Percentiles rank a stretch among this genome's conserved stretches.
Evolutionary conservation across 1,284 basidiomycete species (phyloP).

Genomic region (Trichosporon faecale): DNA sequence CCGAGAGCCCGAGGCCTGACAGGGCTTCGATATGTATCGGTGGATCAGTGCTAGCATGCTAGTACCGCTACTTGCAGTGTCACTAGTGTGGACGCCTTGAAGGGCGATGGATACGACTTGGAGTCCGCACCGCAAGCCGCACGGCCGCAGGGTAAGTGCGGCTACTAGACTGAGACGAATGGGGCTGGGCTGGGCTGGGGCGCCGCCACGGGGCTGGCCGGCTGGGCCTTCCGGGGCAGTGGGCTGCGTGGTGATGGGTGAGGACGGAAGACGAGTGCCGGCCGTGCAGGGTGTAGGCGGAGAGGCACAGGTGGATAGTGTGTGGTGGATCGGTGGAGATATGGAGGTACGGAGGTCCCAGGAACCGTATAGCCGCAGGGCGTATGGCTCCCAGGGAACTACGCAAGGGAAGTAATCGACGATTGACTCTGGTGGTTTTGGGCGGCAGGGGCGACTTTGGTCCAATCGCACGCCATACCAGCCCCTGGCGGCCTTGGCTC

Average conservation of each 20-base stretch:
- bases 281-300: too few species aligned
- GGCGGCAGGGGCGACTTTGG: not conserved
- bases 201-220: too few species aligned
- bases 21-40: not conserved
- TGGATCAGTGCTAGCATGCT: too few species aligned
- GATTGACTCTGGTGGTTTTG: not conserved
- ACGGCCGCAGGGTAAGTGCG: too few species aligned
- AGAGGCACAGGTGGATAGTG: not conserved
- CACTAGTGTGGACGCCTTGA: too few species aligned
- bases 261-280: not conserved
- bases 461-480: not conserved
- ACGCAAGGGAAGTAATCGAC: not conserved
- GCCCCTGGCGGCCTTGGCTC: constrained; percentile 3
- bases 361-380: not conserved
- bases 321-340: too few species aligned
- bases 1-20: not conserved
- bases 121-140: too few species aligned
- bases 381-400: not conserved
- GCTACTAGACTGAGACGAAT: too few species aligned
- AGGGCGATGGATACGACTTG: not conserved
- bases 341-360: not conserved
- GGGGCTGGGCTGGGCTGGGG: too few species aligned
- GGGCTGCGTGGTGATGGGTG: too few species aligned
- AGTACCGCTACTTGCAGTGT: too few species aligned
- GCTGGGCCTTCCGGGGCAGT: too few species aligned